Percentiles rank a stretch among this genome's conserved stretches.
Evolutionary conservation across 1,284 basidiomycete genomes (phyloP).

Genomic region (Irpex lacteus): DNA sequence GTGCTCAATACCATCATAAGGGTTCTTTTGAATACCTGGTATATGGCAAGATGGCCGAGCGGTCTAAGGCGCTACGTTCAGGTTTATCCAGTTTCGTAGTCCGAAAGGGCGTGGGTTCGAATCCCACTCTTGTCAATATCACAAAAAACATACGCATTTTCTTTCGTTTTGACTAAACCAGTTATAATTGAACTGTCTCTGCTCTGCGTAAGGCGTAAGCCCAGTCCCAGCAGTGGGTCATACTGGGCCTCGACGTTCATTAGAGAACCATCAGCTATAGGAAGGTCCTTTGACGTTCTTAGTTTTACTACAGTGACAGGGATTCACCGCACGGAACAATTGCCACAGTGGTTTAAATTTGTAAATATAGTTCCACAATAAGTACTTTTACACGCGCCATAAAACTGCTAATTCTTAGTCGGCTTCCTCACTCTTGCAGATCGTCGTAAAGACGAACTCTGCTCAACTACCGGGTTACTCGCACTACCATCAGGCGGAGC

Average conservation of each 20-base stretch:
- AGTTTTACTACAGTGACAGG: too few species aligned
- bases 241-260: too few species aligned
- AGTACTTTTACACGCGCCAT: not conserved
- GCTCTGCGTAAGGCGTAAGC: too few species aligned
- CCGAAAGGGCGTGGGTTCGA: constrained; percentile 43
- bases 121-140: constrained; percentile 39
- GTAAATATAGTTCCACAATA: not conserved
- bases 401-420: not conserved
- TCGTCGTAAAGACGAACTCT: not conserved
- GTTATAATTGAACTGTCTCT: too few species aligned
- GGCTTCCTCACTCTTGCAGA: not conserved
- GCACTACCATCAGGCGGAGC: not conserved
- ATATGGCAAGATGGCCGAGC: constrained; percentile 29
- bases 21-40: not conserved
- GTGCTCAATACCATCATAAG: too few species aligned
- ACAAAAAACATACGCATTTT: too few species aligned
- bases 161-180: too few species aligned
- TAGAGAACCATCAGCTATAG: too few species aligned
- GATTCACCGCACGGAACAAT: not conserved
- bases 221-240: too few species aligned
- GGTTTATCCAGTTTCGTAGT: constrained; percentile 19
- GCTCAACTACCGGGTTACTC: not conserved
- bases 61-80: constrained; percentile 35
- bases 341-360: not conserved
- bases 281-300: too few species aligned